A percentile compares a stretch with the other conserved stretches of the same genome.
These are phyloP conservation scores for Pythium monospermum DNA, from an alignment of 352 stramenopile species.

Conservation along the genomic window DNA sequence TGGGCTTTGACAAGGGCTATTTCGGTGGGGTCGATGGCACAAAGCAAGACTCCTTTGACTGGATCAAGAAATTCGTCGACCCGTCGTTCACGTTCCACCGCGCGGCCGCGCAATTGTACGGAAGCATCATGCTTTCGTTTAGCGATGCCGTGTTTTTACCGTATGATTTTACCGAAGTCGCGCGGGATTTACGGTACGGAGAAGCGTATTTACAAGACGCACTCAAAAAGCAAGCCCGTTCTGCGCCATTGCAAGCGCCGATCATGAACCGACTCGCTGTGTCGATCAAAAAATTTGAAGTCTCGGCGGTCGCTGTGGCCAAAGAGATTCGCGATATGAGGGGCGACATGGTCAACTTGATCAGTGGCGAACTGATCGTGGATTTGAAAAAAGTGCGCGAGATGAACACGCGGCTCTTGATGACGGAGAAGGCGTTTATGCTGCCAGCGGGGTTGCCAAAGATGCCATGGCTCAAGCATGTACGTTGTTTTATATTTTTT, in stretches of 20 bases:
- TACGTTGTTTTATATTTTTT: slow-evolving; percentile 26
- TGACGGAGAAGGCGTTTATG: slow-evolving; percentile 77
- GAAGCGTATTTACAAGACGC: slow-evolving; percentile 49
- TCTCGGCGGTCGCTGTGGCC: slow-evolving; percentile 38
- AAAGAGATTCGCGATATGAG: slow-evolving; percentile 61
- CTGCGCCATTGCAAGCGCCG: slow-evolving; percentile 7
- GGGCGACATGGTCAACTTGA: slow-evolving; percentile 48
- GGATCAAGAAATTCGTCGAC: slow-evolving; percentile 74
- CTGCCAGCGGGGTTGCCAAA: slow-evolving; percentile 54
- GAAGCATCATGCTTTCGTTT: slow-evolving; percentile 69
- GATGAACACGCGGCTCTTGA: slow-evolving; percentile 80
- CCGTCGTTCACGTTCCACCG: slow-evolving; percentile 70
- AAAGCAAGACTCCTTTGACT: slow-evolving; percentile 59
- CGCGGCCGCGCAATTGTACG: slow-evolving; percentile 72
- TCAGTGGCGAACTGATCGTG: slow-evolving; percentile 56
- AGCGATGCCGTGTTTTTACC: slow-evolving; percentile 78
- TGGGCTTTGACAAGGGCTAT: slow-evolving; percentile 68
- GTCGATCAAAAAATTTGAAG: slow-evolving; percentile 60
- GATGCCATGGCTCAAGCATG: slow-evolving; percentile 81
- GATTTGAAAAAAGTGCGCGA: slow-evolving; percentile 78
- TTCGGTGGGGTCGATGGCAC: slow-evolving; percentile 56
- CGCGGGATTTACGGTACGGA: slow-evolving; percentile 58
- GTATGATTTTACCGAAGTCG: slow-evolving; percentile 82
- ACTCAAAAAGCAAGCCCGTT: slow-evolving; percentile 28
- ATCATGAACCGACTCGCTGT: slow-evolving; percentile 42